Base-by-base conservation (phyloP, 306 rosid genomes). In the Trifolium fragiferum region DNA sequence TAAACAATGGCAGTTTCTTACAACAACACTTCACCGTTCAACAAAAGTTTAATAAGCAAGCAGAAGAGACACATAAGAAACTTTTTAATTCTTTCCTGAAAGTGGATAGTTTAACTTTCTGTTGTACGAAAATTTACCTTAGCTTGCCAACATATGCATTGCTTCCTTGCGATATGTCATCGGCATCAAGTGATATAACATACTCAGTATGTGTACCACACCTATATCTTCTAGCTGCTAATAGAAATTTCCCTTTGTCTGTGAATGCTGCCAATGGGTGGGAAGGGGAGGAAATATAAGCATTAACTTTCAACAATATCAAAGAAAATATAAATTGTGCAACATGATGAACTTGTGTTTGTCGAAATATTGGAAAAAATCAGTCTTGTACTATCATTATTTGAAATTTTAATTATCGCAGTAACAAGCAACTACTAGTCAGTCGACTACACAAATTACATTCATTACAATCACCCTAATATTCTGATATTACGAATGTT, bases 121-220 rank as follows among this genome's bases (percentile, higher is more conserved):
- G 33, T 14, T 15, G 51, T 16, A 72, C 70, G 38, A 82, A 55
- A 57, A 5, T 75, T 82, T 82, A 92, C 99, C 97, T 90, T 78
- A 95, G 75, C 84, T 95, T 95, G 77, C 99, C 99, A 66, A 95
- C 84, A 77, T 92, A 92, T 58, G 99, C 99, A 81, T 95, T 95
- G 85, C 97, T 92, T 81, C 97, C 98, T 84, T 92, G 99, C 61
- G 96, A 92, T 63, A 92, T 63, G 83, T 90, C 99, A 67, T 89
- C 93, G 19, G 86, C 90, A 76, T 89, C 98, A 10, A 95, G 98
- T 10, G 99, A 95, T 79, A 95, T 90, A 78, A 92, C 90, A 84
- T 90, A 95, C 76, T 89, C 99, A 2, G 86, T 82, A 73, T 92
- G 95, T 32, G 99, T 89, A 64, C 99, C 98, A 58, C 84, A 87